Percentiles rank a stretch among this genome's conserved stretches.
phyloP scores from a whole-genome alignment of 176 grass and related monocot genomes.

The Calamus simplicifolius region DNA sequence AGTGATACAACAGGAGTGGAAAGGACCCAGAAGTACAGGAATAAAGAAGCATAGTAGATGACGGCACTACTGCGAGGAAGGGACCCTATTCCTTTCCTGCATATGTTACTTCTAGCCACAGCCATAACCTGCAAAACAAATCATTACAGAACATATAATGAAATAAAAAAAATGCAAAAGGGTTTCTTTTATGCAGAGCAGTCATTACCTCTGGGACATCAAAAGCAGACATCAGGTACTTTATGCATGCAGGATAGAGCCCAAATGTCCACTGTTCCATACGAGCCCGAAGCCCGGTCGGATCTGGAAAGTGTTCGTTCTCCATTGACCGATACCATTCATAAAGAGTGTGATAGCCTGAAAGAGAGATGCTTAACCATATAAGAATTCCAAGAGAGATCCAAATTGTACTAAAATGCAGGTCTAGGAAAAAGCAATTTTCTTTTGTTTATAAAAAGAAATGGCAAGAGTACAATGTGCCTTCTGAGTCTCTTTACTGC shows the following conservation, averaged over 20 bases:
- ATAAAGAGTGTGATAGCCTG: constrained; percentile 95
- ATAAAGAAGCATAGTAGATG: constrained; percentile 86
- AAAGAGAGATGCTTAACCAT: constrained; percentile 6
- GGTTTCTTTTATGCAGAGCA: neutral
- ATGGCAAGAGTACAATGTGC: no score
- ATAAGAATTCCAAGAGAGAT: constrained; percentile 10
- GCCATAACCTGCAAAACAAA: constrained; percentile 73
- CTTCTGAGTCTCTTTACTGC: no score
- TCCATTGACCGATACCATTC: constrained; percentile 94
- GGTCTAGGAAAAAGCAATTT: no score
- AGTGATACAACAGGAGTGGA: constrained; percentile 92
- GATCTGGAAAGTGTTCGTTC: constrained; percentile 89
- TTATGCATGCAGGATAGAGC: constrained; percentile 94
- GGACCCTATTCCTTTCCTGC: constrained; percentile 72
- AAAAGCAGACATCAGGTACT: constrained; percentile 99
- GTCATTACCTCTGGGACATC: constrained; percentile 82
- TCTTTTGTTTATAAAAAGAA: no score
- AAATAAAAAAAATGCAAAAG: neutral
- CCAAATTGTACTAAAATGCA: no score
- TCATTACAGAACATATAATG: neutral
- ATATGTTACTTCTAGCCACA: constrained; percentile 75
- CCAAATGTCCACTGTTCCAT: constrained; percentile 90
- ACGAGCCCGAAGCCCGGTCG: constrained; percentile 62
- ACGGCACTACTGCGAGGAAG: constrained; percentile 78
- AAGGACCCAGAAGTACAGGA: constrained; percentile 92